phyloP scores from a whole-genome alignment of 257 asterid genomes.

The Gentiana dahurica region DNA sequence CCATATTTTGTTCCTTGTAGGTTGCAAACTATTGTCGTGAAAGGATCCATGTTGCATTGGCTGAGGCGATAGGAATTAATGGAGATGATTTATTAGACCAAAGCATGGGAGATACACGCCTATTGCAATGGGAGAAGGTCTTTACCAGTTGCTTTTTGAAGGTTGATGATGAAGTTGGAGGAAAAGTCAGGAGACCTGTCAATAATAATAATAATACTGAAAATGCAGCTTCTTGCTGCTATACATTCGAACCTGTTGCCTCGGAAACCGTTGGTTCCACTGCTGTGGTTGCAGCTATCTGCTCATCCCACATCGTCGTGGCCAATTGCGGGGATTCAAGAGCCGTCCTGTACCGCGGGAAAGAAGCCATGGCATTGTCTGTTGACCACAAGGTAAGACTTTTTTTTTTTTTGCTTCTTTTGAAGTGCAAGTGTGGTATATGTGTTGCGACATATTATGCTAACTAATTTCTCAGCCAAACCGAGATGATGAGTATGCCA shows the following conservation, averaged over 20 bases:
- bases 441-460: not conserved
- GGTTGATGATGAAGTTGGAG: slow-evolving; percentile 76
- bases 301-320: slow-evolving; percentile 73
- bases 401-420: slow-evolving; percentile 1
- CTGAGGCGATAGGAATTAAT: slow-evolving; percentile 36
- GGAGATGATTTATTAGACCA: slow-evolving; percentile 28
- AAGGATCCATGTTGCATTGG: slow-evolving; percentile 55
- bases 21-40: slow-evolving; percentile 75
- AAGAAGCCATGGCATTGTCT: slow-evolving; percentile 64
- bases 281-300: slow-evolving; percentile 69
- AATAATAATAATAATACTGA: slow-evolving; percentile 21
- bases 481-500: slow-evolving; percentile 74
- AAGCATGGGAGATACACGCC: slow-evolving; percentile 35
- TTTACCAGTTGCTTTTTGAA: slow-evolving; percentile 55
- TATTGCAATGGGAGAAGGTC: slow-evolving; percentile 54
- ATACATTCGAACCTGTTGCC: slow-evolving; percentile 40
- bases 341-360: slow-evolving; percentile 83
- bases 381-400: slow-evolving; percentile 56
- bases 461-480: slow-evolving; percentile 37
- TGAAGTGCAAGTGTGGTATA: not conserved
- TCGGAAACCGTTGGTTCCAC: slow-evolving; percentile 84
- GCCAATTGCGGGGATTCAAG: slow-evolving; percentile 85
- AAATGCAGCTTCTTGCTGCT: slow-evolving; percentile 12
- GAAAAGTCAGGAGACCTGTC: slow-evolving; percentile 27
- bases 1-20: slow-evolving; percentile 17